A percentile compares a stretch with the other conserved stretches of the same genome.
phyloP scores from a whole-genome alignment of 306 rosid genomes.

The Purshia tridentata region DNA sequence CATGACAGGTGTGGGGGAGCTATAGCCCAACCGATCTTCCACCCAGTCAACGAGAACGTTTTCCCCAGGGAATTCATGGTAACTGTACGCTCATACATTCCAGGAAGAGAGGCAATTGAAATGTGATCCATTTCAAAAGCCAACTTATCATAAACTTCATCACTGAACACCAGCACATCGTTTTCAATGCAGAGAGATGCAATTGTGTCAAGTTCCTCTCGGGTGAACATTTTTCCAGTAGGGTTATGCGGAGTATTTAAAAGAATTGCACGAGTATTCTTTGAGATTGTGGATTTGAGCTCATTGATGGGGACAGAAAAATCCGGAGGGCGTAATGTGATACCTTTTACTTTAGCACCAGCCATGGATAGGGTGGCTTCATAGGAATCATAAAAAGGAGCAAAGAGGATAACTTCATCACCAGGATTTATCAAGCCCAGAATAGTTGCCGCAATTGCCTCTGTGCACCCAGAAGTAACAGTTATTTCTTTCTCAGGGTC shows the following conservation, averaged over 20 bases:
- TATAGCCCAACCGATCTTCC: constrained; percentile 94
- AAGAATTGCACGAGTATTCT: constrained; percentile 73
- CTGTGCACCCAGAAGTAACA: constrained; percentile 87
- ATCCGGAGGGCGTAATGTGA: constrained; percentile 76
- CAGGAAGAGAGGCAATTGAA: constrained; percentile 78
- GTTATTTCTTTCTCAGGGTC: constrained; percentile 86
- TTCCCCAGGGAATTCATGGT: constrained; percentile 88
- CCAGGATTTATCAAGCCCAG: constrained; percentile 88
- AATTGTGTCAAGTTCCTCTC: constrained; percentile 59
- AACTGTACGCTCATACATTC: constrained; percentile 84
- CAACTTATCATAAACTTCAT: constrained; percentile 89
- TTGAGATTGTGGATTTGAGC: constrained; percentile 61
- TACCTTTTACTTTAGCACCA: constrained; percentile 74
- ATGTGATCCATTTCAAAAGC: constrained; percentile 92
- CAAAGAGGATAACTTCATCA: constrained; percentile 87
- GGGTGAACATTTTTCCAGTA: constrained; percentile 83
- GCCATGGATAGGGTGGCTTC: constrained; percentile 93
- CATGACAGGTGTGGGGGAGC: constrained; percentile 82
- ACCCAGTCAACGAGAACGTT: constrained; percentile 89
- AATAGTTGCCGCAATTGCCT: constrained; percentile 88
- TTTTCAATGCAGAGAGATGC: constrained; percentile 89
- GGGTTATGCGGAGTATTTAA: constrained; percentile 85
- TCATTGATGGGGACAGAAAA: constrained; percentile 69
- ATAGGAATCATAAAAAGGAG: constrained; percentile 85
- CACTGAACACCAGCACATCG: constrained; percentile 73